These are phyloP conservation scores for Metarhizium brunneum DNA, from an alignment of 2,329 filamentous ascomycete species.

Conservation along the genomic window DNA sequence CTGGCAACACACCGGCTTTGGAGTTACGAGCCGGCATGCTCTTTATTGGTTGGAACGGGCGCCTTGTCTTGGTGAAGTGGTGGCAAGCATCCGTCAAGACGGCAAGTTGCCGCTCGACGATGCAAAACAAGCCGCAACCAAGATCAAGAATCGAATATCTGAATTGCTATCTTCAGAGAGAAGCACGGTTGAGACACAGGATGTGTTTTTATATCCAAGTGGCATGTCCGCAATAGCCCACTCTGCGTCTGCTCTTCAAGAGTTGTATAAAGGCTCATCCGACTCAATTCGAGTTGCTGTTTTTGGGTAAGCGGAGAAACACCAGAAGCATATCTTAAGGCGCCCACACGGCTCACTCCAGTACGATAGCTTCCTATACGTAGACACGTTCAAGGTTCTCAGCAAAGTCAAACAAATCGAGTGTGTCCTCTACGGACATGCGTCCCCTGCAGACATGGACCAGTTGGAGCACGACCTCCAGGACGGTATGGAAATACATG, in stretches of 20 bases:
- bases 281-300: constrained; percentile 13
- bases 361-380: constrained; percentile 16
- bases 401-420: constrained; percentile 16
- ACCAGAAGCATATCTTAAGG: background rate
- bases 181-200: constrained; percentile 11
- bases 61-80: constrained; percentile 6
- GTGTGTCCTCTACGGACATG: constrained; percentile 34
- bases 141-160: constrained; percentile 12
- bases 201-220: constrained; percentile 39
- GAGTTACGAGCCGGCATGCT: constrained; percentile 19
- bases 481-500: constrained; percentile 28
- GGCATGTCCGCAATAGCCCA: constrained; percentile 42
- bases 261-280: background rate
- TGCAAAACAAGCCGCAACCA: constrained; percentile 5
- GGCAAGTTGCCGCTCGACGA: constrained; percentile 2
- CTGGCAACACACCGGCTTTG: constrained; percentile 21
- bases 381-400: constrained; percentile 21
- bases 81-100: background rate
- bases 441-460: constrained; percentile 29
- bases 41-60: constrained; percentile 15
- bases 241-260: constrained; percentile 9
- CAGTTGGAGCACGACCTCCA: constrained; percentile 27
- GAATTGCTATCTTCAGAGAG: constrained; percentile 11
- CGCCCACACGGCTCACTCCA: background rate
- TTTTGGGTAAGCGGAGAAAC: constrained; percentile 15